Percentiles rank a stretch among this genome's conserved stretches.
These are phyloP conservation scores for Cladorrhinum samala DNA, from an alignment of 495 filamentous ascomycete genomes.

Conservation along the genomic window DNA sequence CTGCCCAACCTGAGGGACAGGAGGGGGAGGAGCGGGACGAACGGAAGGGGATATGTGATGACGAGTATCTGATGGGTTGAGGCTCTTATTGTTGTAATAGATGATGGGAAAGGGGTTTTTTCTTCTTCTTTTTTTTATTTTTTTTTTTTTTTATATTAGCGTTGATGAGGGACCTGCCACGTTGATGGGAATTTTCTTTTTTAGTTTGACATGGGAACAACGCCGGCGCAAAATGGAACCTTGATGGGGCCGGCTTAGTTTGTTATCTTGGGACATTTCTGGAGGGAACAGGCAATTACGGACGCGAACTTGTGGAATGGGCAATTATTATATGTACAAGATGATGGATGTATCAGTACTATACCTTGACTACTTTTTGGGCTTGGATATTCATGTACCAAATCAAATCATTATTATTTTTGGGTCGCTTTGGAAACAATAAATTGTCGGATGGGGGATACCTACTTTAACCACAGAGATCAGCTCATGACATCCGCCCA, in stretches of 20 bases:
- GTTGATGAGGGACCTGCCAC: too few relatives aligned
- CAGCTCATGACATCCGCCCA: too few relatives aligned
- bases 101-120: not conserved
- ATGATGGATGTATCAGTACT: not conserved
- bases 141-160: slow-evolving; percentile 1
- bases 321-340: too few relatives aligned
- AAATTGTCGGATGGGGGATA: too few relatives aligned
- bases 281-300: not conserved
- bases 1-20: slow-evolving; percentile 21
- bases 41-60: slow-evolving; percentile 6
- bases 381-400: not conserved
- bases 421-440: not conserved
- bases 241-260: not conserved
- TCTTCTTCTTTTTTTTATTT: not conserved
- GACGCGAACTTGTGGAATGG: too few relatives aligned
- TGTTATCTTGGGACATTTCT: not conserved
- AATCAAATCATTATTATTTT: not conserved
- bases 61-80: not conserved
- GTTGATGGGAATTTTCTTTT: too few relatives aligned
- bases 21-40: not conserved
- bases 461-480: too few relatives aligned
- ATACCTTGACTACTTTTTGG: not conserved
- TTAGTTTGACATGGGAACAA: not conserved
- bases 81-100: not conserved
- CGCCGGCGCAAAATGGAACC: not conserved